A percentile compares a stretch with the other conserved stretches of the same genome.
phyloP scores from a whole-genome alignment of 164 flowering plant species.

The Hamamelis virginiana region DNA sequence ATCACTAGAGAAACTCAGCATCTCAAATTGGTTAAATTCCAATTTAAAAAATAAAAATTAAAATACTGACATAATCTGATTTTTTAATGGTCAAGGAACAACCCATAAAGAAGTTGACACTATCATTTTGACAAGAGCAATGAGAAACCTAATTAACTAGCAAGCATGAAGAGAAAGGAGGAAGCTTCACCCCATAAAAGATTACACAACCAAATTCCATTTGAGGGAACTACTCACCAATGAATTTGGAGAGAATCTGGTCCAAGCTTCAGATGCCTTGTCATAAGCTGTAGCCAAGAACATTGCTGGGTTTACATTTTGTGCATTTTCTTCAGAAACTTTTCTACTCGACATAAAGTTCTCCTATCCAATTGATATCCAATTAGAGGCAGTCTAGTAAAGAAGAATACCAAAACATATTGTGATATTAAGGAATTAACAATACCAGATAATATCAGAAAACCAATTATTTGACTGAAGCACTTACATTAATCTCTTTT shows the following conservation, averaged over 20 bases:
- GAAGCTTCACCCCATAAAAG: background rate
- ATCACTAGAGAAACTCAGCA: background rate
- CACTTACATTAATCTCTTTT: constrained; percentile 71
- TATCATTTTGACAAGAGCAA: background rate
- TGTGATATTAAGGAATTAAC: background rate
- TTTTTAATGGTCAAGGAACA: background rate
- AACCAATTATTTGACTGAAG: background rate
- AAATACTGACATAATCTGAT: too few species aligned
- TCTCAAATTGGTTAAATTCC: background rate
- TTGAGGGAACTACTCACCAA: constrained; percentile 41
- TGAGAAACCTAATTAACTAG: background rate
- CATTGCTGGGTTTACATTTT: constrained; percentile 56
- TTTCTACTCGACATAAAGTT: constrained; percentile 64
- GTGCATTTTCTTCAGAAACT: constrained; percentile 34
- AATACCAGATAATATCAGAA: background rate
- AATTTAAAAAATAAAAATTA: too few species aligned
- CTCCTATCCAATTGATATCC: constrained; percentile 40
- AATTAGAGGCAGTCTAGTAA: constrained; percentile 1
- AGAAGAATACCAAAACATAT: background rate
- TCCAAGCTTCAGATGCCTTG: constrained; percentile 93
- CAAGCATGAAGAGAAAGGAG: background rate
- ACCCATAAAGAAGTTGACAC: background rate
- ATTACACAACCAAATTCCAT: background rate
- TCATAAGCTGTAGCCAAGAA: constrained; percentile 88
- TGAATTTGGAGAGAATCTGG: constrained; percentile 60